These are phyloP conservation scores for Venturia nashicola DNA, from an alignment of 2,329 filamentous ascomycete species.

Conservation along the genomic window DNA sequence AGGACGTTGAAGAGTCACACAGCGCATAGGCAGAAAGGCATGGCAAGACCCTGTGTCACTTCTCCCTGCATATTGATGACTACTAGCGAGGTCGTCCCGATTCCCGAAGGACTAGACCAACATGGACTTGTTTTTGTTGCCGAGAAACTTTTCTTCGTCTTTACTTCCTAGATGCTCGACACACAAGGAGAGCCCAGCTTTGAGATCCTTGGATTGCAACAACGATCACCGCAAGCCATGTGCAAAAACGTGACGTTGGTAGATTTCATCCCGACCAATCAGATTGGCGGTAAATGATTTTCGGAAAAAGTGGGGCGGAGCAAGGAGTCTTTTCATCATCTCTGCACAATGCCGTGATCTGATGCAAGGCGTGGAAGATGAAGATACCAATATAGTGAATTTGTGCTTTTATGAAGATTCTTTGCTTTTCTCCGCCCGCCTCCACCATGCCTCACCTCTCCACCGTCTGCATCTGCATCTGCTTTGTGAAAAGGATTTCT, in stretches of 20 bases:
- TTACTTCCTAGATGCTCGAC: no score
- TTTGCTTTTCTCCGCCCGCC: neutral
- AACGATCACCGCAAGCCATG: neutral
- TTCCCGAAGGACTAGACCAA: no score
- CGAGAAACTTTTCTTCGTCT: no score
- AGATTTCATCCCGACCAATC: neutral
- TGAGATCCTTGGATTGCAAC: neutral
- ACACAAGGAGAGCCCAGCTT: neutral
- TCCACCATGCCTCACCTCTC: neutral
- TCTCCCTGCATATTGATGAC: no score
- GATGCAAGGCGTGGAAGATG: neutral
- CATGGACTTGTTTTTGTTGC: no score
- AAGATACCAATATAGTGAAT: neutral
- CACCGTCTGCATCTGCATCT: neutral
- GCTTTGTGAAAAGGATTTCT: neutral
- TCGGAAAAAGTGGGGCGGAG: neutral
- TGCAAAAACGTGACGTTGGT: neutral
- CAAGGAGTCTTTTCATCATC: neutral
- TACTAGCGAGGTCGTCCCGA: no score
- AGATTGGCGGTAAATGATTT: neutral
- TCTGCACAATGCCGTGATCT: neutral
- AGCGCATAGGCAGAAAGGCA: no score
- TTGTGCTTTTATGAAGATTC: constrained; percentile 3
- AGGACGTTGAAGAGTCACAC: no score
- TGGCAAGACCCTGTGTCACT: no score